A percentile compares a stretch with the other conserved stretches of the same genome.
These are phyloP conservation scores for Prunus davidiana DNA, from an alignment of 306 rosid species.

Conservation along the genomic window DNA sequence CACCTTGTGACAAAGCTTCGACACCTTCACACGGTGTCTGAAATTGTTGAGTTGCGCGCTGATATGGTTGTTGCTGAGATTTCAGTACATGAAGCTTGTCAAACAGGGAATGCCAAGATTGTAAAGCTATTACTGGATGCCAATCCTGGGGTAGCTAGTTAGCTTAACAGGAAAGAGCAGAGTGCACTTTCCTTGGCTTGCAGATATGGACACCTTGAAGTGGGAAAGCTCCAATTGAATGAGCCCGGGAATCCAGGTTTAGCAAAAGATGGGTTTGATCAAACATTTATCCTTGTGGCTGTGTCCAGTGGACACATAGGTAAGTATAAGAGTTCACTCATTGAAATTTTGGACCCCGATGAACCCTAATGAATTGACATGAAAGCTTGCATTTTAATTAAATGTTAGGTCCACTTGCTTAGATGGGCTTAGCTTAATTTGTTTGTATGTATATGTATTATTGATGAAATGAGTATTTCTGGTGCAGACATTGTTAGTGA, in stretches of 20 bases:
- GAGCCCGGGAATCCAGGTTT: conserved; percentile 23
- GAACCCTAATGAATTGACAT: no score
- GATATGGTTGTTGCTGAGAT: conserved; percentile 16
- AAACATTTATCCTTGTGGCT: conserved; percentile 52
- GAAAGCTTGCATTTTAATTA: no score
- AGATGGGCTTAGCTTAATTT: no score
- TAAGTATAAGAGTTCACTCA: conserved; percentile 21
- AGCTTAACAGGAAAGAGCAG: conserved; percentile 29
- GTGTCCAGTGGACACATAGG: conserved; percentile 60
- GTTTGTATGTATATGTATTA: no score
- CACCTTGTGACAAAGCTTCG: no score
- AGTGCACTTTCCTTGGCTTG: conserved; percentile 44
- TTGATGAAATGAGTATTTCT: no score
- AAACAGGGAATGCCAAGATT: conserved; percentile 28
- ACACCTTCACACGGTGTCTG: no score
- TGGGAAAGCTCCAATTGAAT: conserved; percentile 38
- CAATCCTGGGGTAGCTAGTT: conserved; percentile 28
- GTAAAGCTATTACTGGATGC: conserved; percentile 37
- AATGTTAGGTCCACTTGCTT: no score
- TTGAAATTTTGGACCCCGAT: no score
- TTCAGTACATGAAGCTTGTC: conserved; percentile 50
- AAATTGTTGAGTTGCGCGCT: no score
- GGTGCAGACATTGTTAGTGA: no score
- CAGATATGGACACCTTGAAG: conserved; percentile 42
- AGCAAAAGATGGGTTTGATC: conserved; percentile 38